A percentile compares a stretch with the other conserved stretches of the same genome.
Evolutionary conservation across 208 protist genomes (phyloP).

Genomic region (Trypanosoma cruzi): DNA sequence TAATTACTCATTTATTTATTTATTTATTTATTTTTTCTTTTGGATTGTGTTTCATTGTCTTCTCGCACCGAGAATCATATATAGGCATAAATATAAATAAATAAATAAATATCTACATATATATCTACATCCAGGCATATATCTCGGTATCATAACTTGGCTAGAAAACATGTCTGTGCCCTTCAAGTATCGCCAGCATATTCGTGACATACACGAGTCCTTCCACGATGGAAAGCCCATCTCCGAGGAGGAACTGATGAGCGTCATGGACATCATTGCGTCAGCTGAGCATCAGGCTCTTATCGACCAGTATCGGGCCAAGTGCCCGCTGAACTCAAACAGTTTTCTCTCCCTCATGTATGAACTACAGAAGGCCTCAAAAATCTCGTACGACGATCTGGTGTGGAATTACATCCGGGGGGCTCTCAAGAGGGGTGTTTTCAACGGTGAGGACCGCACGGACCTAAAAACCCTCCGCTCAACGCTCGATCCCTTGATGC

Average conservation of each 20-base stretch:
- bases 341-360: slow-evolving; percentile 26
- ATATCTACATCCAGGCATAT: too few relatives aligned
- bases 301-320: neutral
- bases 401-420: slow-evolving; percentile 26
- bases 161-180: slow-evolving; percentile 34
- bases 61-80: too few relatives aligned
- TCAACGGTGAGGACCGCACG: slow-evolving; percentile 16
- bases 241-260: slow-evolving; percentile 16
- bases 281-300: slow-evolving; percentile 5
- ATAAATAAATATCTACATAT: too few relatives aligned
- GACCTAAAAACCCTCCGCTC: slow-evolving; percentile 22
- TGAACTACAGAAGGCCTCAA: slow-evolving; percentile 23
- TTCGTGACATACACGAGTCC: slow-evolving; percentile 27
- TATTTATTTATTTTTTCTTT: too few relatives aligned
- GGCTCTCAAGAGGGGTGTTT: slow-evolving; percentile 13
- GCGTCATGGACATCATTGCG: slow-evolving; percentile 20
- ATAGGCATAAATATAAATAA: too few relatives aligned
- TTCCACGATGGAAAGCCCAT: slow-evolving; percentile 23
- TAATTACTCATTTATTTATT: too few relatives aligned
- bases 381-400: slow-evolving; percentile 23
- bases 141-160: too few relatives aligned
- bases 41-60: too few relatives aligned
- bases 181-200: slow-evolving; percentile 26
- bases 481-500: slow-evolving; percentile 24
- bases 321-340: slow-evolving; percentile 23